phyloP scores from a whole-genome alignment of 257 asterid genomes.

The Solanum habrochaites region DNA sequence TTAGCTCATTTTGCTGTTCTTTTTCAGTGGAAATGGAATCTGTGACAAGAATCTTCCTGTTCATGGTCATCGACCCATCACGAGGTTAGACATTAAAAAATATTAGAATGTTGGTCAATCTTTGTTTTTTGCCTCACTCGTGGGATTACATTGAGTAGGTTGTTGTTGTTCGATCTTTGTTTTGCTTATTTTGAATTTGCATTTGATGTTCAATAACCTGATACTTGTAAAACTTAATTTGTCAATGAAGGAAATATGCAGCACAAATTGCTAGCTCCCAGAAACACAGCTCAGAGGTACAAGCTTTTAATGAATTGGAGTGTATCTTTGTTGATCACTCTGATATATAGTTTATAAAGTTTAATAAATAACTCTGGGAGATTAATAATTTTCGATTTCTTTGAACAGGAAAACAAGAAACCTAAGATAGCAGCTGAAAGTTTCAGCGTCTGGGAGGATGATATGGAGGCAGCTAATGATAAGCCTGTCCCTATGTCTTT shows the following conservation, averaged over 20 bases:
- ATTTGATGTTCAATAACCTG: not conserved
- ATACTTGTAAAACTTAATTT: not conserved
- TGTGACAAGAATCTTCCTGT: constrained; percentile 29
- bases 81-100: constrained; percentile 29
- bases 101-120: not conserved
- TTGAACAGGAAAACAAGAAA: constrained; percentile 24
- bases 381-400: not conserved
- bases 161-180: not conserved
- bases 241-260: constrained; percentile 46
- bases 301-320: not conserved
- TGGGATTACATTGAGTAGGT: not conserved
- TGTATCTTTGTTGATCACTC: not conserved
- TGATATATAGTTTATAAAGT: not conserved
- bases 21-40: constrained; percentile 41
- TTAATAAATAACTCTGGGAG: not conserved
- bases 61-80: constrained; percentile 57
- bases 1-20: not conserved
- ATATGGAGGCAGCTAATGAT: constrained; percentile 30
- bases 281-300: constrained; percentile 33
- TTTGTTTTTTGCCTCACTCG: not conserved
- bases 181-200: not conserved
- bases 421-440: constrained; percentile 19
- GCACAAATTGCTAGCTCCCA: constrained; percentile 58
- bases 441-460: constrained; percentile 35
- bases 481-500: constrained; percentile 72